Base-by-base conservation (phyloP, 1,139 yeast species). In the Geotrichum bryndzae region DNA sequence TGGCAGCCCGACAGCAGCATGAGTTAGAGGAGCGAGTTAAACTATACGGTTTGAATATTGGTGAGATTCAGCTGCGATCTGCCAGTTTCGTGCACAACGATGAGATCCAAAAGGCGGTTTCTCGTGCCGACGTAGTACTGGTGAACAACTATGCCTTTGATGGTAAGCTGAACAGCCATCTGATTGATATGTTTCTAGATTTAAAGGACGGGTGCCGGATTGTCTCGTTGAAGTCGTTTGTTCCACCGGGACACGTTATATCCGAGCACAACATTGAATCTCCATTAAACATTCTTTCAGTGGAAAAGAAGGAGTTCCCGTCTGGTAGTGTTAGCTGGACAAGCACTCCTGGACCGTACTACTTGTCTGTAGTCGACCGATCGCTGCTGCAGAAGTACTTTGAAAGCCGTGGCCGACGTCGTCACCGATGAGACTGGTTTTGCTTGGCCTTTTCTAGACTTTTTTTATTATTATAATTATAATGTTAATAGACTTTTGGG, bases 321-420 rank as follows among this genome's bases (percentile, higher is more conserved):
- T 84, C 84, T 59, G 84, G 84, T 66, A 81, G 91, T 38, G 97
- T 91, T 18, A 88, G 96, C 63, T 91, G 97, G 97, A 90, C 97
- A 0, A 88, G 88, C 46, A 86, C 85, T 61, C 90, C 91, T 56
- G 95, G 94, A 1, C 86, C 85, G 10, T 90, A 88, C 73, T 90
- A 82, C 72, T 83, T 90, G 11, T 84, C 95, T 8, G 88, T 92
- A 2, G 90, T 89, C 2, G 81, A 84, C 61, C 66, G 78, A 25
- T 65, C 70, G 8, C 63, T 69, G 48, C 61, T 70, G 46, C 60
- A 63, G 61, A 61, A 64, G 60, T 67, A 63, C 51, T 45, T 60
- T 31, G 61, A 63, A 45, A 50, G 52, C 8, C 54, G 45, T 8
- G 53, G 60, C 15, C 27, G 61, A 5, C 51, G 55, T n/a, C 58